A percentile compares a stretch with the other conserved stretches of the same genome.
phyloP scores from a whole-genome alignment of 2,329 filamentous ascomycete species.

The Aphanoascus verrucosus region DNA sequence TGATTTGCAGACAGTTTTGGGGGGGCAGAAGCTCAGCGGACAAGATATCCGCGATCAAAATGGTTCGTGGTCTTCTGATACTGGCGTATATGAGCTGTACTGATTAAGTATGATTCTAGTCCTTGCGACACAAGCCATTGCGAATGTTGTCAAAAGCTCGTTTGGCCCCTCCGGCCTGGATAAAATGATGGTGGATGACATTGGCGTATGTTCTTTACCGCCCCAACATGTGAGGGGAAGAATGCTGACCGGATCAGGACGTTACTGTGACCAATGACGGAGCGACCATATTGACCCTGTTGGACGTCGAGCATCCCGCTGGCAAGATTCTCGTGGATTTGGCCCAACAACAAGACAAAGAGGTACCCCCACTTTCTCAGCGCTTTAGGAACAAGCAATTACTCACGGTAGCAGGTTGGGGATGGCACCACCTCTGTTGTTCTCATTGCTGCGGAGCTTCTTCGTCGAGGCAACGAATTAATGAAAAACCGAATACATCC shows the following conservation, averaged over 20 bases:
- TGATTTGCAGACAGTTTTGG: conserved; percentile 55
- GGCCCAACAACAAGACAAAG: conserved; percentile 96
- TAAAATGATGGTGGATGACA: conserved; percentile 99
- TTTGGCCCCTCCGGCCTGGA: conserved; percentile 95
- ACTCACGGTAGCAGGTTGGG: conserved; percentile 50
- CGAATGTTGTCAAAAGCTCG: conserved; percentile 97
- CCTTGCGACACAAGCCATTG: conserved; percentile 87
- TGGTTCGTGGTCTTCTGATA: conserved; percentile 44
- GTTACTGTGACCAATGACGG: conserved; percentile 99
- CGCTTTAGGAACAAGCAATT: not conserved
- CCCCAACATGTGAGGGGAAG: conserved; percentile 11
- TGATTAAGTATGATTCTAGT: conserved; percentile 44
- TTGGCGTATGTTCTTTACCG: conserved; percentile 56
- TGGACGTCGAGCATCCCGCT: conserved; percentile 95
- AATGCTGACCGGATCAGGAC: conserved; percentile 48
- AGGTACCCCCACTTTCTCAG: conserved; percentile 36
- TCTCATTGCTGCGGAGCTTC: conserved; percentile 87
- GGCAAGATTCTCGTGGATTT: conserved; percentile 97
- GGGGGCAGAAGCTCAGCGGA: conserved; percentile 94
- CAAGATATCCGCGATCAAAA: conserved; percentile 96
- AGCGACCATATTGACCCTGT: conserved; percentile 85
- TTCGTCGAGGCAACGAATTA: conserved; percentile 88
- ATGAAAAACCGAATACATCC: conserved; percentile 99
- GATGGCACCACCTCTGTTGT: conserved; percentile 98
- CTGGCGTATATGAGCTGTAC: conserved; percentile 3